Conservation (phyloP, 73 alveolate species). For the Paraurostyla sp. region DNA sequence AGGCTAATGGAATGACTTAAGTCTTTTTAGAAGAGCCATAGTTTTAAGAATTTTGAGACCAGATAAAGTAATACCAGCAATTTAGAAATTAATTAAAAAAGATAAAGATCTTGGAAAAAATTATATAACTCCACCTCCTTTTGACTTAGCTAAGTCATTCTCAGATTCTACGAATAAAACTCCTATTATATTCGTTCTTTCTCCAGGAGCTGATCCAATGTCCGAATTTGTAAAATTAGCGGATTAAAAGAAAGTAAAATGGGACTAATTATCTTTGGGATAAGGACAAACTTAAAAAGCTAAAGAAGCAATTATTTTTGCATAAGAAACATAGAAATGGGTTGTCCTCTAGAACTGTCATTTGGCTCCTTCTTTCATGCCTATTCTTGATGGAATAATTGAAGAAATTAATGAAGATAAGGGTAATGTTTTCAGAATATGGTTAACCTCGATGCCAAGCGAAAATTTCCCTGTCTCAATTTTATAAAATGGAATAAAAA, state of each 20-base stretch:
- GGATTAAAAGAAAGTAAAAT: slow-evolving; percentile 52
- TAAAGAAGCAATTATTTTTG: slow-evolving; percentile 93
- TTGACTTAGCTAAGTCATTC: slow-evolving; percentile 93
- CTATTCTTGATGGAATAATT: slow-evolving; percentile 93
- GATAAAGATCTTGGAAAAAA: slow-evolving; percentile 93
- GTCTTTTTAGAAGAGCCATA: slow-evolving; percentile 87
- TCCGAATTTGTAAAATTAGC: slow-evolving; percentile 92
- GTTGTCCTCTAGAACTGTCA: slow-evolving; percentile 98
- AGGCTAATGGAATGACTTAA: slow-evolving; percentile 83
- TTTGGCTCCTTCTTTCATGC: slow-evolving; percentile 97
- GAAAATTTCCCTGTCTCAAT: slow-evolving; percentile 97
- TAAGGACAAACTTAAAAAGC: slow-evolving; percentile 97
- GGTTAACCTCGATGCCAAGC: slow-evolving; percentile 99
- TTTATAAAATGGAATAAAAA: slow-evolving; percentile 95
- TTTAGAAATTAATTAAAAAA: slow-evolving; percentile 87
- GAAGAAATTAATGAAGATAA: slow-evolving; percentile 90
- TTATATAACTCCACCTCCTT: slow-evolving; percentile 96
- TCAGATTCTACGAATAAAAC: slow-evolving; percentile 93
- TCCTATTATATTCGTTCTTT: slow-evolving; percentile 95
- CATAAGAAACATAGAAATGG: slow-evolving; percentile 96
- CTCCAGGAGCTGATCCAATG: slow-evolving; percentile 99
- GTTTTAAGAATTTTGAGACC: slow-evolving; percentile 95
- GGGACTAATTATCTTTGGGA: slow-evolving; percentile 94
- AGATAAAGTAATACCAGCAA: slow-evolving; percentile 95
- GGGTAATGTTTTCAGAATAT: slow-evolving; percentile 92